Evolutionary conservation across 2,329 filamentous ascomycete genomes (phyloP), one percentile per base, ranked within the genome.

Genomic region (Calonectria ilicicola): DNA sequence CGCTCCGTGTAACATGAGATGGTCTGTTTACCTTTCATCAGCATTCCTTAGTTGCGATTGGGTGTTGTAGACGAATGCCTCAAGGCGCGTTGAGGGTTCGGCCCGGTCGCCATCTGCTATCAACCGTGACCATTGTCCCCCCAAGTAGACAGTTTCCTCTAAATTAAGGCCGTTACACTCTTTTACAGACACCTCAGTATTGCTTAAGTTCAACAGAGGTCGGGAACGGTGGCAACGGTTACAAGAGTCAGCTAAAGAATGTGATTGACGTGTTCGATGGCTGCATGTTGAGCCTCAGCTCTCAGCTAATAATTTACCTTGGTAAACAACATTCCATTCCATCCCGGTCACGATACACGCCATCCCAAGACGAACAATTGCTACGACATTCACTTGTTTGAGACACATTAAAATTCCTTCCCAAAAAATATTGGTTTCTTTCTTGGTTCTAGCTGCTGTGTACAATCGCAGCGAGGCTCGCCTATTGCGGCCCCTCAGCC

Each of bases 381-480:
- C 76, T 64, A 72, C 63, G 51, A 67, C 32, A 51, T 12, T 51
- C 60, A 56, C 23, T 15, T 2, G 8, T 32, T 15, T 15, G 23
- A 58, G 10, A 17, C 17, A 46, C 23, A 9, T n/a, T 10, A 67
- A 21, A 27, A 62, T 23, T 29, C 26, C 60, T 47, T 73, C 58
- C 75, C 73, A 69, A 72, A 19, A 38, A 27, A 51, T 29, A 17
- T 65, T 72, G 73, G 44, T 72, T 70, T 76, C 70, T 79, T 78
- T 76, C 76, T 73, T 80, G 76, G 70, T 76, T 77, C 78, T 80
- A 78, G 74, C 78, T 79, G 76, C 73, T 70, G 67, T 74, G 72
- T 77, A 69, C 72, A 69, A 74, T 72, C 35, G 69, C 74, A 80
- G 72, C 74, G 65, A 79, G 69, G 69, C 74, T 65, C 58, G 29